Conservation (phyloP, 2,329 filamentous ascomycete species). For the Stylonectria norvegica region DNA sequence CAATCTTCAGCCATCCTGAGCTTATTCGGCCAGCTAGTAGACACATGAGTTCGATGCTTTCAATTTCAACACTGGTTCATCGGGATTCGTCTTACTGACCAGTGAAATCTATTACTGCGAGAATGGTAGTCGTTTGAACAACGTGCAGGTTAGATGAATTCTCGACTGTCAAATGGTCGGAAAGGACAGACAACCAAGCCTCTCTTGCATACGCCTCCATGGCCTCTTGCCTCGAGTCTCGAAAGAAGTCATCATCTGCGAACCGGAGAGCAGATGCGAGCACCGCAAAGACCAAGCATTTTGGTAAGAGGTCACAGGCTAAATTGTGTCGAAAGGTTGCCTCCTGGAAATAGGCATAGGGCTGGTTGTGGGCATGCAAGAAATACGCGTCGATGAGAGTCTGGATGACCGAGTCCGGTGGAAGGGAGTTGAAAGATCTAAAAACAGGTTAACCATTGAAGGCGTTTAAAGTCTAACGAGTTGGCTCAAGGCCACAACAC, state of each 20-base stretch:
- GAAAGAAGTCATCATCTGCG: conserved; percentile 5
- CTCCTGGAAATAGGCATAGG: conserved; percentile 13
- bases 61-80: too few relatives aligned
- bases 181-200: conserved; percentile 10
- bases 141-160: conserved; percentile 6
- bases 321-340: conserved; percentile 5
- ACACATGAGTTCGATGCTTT: too few relatives aligned
- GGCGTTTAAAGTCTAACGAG: too few relatives aligned
- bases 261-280: conserved; percentile 8
- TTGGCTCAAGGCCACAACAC: too few relatives aligned
- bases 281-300: conserved; percentile 7
- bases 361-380: conserved; percentile 9
- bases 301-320: conserved; percentile 3
- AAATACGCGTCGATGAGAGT: conserved; percentile 1
- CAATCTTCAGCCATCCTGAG: conserved; percentile 36
- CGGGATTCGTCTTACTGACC: conserved; percentile 6
- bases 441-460: too few relatives aligned
- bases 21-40: conserved; percentile 12
- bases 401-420: neutral
- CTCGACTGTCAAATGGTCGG: conserved; percentile 7
- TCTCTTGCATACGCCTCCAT: conserved; percentile 8
- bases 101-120: conserved; percentile 10
- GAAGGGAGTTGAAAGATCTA: neutral
- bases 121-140: conserved; percentile 6
- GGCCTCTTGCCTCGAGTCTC: conserved; percentile 2